Base-by-base conservation (phyloP, 331 rosid species). In the Pyrus hybrid region DNA sequence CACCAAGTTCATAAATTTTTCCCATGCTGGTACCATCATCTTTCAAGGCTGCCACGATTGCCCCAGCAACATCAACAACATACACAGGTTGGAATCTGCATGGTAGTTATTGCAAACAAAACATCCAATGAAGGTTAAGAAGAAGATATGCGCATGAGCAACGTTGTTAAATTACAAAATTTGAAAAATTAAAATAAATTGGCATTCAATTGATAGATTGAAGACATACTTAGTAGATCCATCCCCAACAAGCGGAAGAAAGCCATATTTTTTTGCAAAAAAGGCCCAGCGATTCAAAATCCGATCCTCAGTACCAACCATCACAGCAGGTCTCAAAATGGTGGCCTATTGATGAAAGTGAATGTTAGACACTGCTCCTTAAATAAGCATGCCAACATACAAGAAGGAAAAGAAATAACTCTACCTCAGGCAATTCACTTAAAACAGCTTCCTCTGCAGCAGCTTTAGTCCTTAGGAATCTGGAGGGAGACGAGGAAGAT, bases 21-120 rank as follows among this genome's bases (percentile, higher is more conserved):
- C 99, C 97, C 91, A 89, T 92, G 83, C 99, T 95, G 71, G 87
- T 54, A 37, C 99, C 99, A 80, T 92, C 96, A 83, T 95, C 97
- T 87, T 83, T 91, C 92, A 95, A 83, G 79, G 92, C 88, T 37
- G 97, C 72, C 73, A 92, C 85, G 35, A 90, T 76, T 80, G 96
- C 97, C 80, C 78, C 85, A 53, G 99, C 99, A 49, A 89, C 97
- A 77, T 95, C 99, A 77, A 80, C 84, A 80, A 95, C 97, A 78
- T 95, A 94, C 49, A 89, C 99, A 71, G 99, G 99, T 80, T 92
- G 99, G 87, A 94, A 81, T 86, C 99, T 94, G 88, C 86, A 81
- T 77, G 3, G n/a, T 76, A 75, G 32, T 33, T 9, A 62, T 58
- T 62, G 64, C 70, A 89, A 41, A 10, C 13, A 29, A n/a, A n/a